A percentile compares a stretch with the other conserved stretches of the same genome.
Conservation (phyloP, 2,329 filamentous ascomycete species). For the Ceratocystis colombiana region DNA sequence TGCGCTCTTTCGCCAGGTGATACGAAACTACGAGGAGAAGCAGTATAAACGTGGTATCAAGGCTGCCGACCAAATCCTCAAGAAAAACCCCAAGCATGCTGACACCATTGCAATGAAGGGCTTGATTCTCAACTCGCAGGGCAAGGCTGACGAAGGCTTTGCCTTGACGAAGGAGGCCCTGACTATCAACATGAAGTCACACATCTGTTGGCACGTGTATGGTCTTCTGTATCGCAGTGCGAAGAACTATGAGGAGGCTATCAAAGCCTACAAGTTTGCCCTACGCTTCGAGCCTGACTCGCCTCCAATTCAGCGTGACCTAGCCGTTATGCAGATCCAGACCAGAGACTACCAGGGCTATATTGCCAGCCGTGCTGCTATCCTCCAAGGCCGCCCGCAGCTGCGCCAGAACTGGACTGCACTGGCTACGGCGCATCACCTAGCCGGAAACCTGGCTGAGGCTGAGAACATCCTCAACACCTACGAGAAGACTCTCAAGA, state of each 20-base stretch:
- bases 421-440: conserved; percentile 84
- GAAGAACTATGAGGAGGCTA: conserved; percentile 98
- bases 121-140: conserved; percentile 84
- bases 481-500: conserved; percentile 88
- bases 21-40: conserved; percentile 95
- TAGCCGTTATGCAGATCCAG: conserved; percentile 87
- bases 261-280: conserved; percentile 97
- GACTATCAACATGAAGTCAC: conserved; percentile 95
- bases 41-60: conserved; percentile 95
- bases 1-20: conserved; percentile 85
- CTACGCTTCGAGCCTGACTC: conserved; percentile 89
- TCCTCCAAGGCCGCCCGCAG: conserved; percentile 74
- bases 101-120: conserved; percentile 99
- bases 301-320: conserved; percentile 82
- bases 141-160: conserved; percentile 90
- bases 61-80: conserved; percentile 89
- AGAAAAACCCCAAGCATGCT: conserved; percentile 89
- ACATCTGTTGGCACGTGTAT: conserved; percentile 99
- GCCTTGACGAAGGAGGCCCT: conserved; percentile 83
- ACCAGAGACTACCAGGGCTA: conserved; percentile 95
- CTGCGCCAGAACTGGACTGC: conserved; percentile 93
- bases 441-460: conserved; percentile 72
- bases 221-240: conserved; percentile 83
- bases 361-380: conserved; percentile 74
- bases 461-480: conserved; percentile 86